Evolutionary conservation across 257 asterid species (phyloP), one percentile per base, ranked within the genome.

Genomic region (Galeopsis tetrahit): DNA sequence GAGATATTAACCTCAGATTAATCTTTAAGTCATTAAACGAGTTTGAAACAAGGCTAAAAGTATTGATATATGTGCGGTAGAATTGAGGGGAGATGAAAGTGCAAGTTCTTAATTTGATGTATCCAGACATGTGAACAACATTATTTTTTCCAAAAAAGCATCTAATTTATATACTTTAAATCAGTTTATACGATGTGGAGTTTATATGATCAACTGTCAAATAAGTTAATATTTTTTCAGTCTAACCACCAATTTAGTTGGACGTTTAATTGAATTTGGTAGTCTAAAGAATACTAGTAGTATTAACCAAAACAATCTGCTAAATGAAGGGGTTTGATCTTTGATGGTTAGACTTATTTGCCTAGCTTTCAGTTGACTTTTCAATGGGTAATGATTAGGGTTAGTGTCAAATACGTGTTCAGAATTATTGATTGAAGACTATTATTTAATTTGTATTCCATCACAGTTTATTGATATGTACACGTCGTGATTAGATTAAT

Each of bases 351-450:
- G 31, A 65, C 38, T 49, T 40, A 65, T 43, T 70, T 66, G 83
- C 78, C 56, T 43, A 56, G 58, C 67, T 69, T 56, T 64, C 68
- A 74, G 77, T 74, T 79, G 80, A 74, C 83, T 64, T 64, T 2
- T 7, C 6, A 2, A 61, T 62, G 42, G 8, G 11, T 46, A 15
- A 44, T 56, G 44, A 56, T 69, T 63, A 28, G 46, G 60, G 59
- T 64, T 69, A 56, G 74, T 79, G 74, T 33, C 46, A 14, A 21
- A 43, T 73, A 74, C 72, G 74, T 73, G 82, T 63, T 15, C 35
- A 9, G 28, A 51, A 57, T 62, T 53, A 35, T 52, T 66, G 57
- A 38, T 34, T 67, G n/a, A 14, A 51, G n/a, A 62, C 32, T 36
- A 65, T 2, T 43, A 35, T 56, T 15, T 43, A 49, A 58, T 39